Evolutionary conservation across 2,329 filamentous ascomycete genomes (phyloP).

Genomic region (Pezizomycotina sp.): DNA sequence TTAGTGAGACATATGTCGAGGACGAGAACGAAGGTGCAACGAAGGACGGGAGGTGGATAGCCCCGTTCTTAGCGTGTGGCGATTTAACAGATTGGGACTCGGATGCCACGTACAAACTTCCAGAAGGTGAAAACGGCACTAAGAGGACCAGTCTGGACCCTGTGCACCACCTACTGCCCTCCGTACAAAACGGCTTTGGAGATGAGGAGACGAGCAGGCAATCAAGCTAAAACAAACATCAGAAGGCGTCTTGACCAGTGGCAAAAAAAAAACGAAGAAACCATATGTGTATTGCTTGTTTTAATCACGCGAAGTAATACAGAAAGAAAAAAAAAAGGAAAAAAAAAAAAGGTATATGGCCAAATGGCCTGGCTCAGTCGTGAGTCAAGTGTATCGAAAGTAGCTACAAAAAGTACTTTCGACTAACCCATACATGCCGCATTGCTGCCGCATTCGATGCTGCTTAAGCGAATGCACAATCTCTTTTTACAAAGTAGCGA

Average conservation of each 20-base stretch:
- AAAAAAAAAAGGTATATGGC: no score
- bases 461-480: no score
- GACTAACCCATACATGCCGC: no score
- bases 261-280: neutral
- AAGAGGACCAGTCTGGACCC: slow-evolving; percentile 60
- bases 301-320: neutral
- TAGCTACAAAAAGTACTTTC: no score
- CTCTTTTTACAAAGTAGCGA: no score
- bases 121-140: slow-evolving; percentile 41
- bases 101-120: slow-evolving; percentile 81
- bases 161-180: slow-evolving; percentile 90
- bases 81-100: slow-evolving; percentile 90
- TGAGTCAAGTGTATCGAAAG: no score
- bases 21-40: slow-evolving; percentile 28
- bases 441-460: no score
- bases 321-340: neutral
- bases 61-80: slow-evolving; percentile 91
- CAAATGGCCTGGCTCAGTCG: no score
- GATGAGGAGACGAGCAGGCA: slow-evolving; percentile 39
- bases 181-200: slow-evolving; percentile 87
- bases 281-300: neutral
- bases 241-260: no score
- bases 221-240: slow-evolving; percentile 19
- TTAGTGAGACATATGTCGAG: slow-evolving; percentile 21
- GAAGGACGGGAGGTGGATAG: slow-evolving; percentile 57